Conservation (phyloP, 345 rosid species). For the Heritiera fomes region DNA sequence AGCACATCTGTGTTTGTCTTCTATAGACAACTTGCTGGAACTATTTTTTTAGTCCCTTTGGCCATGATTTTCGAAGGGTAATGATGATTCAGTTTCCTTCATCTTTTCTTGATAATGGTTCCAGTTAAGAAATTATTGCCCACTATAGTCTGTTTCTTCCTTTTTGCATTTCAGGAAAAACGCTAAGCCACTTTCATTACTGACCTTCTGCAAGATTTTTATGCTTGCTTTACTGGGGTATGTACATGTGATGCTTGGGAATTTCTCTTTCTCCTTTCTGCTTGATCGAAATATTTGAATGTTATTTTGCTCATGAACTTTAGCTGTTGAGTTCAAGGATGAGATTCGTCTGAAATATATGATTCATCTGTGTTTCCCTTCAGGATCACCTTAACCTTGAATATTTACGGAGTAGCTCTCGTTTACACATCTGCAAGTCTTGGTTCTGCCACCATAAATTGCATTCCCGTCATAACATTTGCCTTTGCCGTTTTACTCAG, state of each 20-base stretch:
- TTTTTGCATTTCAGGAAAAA: constrained; percentile 19
- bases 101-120: not conserved
- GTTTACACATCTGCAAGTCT: constrained; percentile 25
- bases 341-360: not conserved
- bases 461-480: constrained; percentile 22
- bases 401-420: constrained; percentile 20
- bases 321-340: not conserved
- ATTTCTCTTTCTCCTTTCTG: not conserved
- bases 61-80: constrained; percentile 28
- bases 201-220: constrained; percentile 29
- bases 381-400: constrained; percentile 23
- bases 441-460: constrained; percentile 18
- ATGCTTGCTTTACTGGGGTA: constrained; percentile 27
- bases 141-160: not conserved
- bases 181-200: constrained; percentile 16
- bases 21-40: constrained; percentile 30
- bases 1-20: constrained; percentile 32
- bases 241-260: not conserved
- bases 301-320: not conserved
- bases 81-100: not conserved
- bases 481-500: constrained; percentile 29
- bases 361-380: not conserved
- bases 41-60: constrained; percentile 24
- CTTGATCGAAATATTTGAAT: not conserved
- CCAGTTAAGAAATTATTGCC: not conserved